Base-by-base conservation (phyloP, 805 yeast species). In the Metschnikowia santaceciliae region DNA sequence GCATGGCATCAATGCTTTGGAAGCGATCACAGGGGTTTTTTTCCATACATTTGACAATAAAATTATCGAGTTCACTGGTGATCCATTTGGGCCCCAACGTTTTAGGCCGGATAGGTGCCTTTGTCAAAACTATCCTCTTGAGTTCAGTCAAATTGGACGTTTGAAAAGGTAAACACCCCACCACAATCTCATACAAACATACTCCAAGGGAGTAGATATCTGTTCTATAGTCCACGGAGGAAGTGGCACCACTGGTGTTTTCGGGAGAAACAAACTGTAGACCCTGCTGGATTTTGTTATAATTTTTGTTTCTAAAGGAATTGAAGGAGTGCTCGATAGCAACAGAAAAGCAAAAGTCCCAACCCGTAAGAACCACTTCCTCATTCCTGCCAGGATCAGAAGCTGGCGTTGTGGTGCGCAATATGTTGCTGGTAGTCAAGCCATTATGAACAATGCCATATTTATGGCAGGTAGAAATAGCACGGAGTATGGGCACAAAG, bases 181-280 rank as follows among this genome's bases (percentile, higher is more conserved):
- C 68, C 11, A 78, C 50, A n/a, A 76, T 50, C 48, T 78, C 80
- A 53, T 79, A 79, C 17, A 79, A 51, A 6, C 79, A 71, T n/a
- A 78, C 68, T 35, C 83, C 83, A 8, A 77, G 47, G 30, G 78
- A 68, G 59, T 78, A 79, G 43, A 77, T 66, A 58, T 79, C 83
- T 0, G 82, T 69, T 43, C 79, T 64, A 56, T 63, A 71, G 53
- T 79, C 81, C 19, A 75, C 77, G 4, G 68, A 60, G 13, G 68
- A 60, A 32, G 64, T 64, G 10, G 59, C 52, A 26, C 70, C 71
- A 1, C 78, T 75, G 22, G 77, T 70, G 5, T 73, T 68, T 58
- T 79, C 83, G 0, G 83, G 83, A 1, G 82, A 74, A 54, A 77
- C 71, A 54, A 72, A 79, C 0, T 80, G 79, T 19, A 78, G 59